A percentile compares a stretch with the other conserved stretches of the same genome.
These are phyloP conservation scores for Chlorella sorokiniana DNA, from an alignment of 139 green algal genomes.

Conservation along the genomic window DNA sequence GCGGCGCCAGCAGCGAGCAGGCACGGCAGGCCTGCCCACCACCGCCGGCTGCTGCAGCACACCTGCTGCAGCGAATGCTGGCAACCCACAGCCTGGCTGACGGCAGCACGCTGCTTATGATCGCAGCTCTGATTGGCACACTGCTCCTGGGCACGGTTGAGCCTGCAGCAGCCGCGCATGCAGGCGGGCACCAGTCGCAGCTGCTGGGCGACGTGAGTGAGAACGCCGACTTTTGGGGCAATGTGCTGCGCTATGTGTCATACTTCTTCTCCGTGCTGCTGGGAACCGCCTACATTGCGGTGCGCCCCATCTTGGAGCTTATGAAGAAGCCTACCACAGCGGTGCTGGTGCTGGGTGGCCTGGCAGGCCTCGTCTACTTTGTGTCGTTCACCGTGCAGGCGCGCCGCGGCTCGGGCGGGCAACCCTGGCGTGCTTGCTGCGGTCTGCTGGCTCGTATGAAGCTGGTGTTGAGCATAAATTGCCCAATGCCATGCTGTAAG, in stretches of 20 bases:
- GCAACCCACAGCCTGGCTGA: constrained; percentile 5
- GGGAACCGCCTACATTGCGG: constrained; percentile 84
- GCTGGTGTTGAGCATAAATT: no score
- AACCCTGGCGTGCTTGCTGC: no score
- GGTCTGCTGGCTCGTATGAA: no score
- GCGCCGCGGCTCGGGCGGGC: neutral
- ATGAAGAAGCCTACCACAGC: constrained; percentile 74
- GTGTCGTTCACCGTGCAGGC: constrained; percentile 59
- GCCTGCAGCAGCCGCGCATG: constrained; percentile 8
- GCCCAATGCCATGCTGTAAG: no score
- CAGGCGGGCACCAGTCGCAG: neutral
- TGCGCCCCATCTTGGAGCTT: constrained; percentile 72
- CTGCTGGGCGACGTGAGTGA: constrained; percentile 56
- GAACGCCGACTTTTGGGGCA: constrained; percentile 77
- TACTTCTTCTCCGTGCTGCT: constrained; percentile 92
- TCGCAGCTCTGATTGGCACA: constrained; percentile 1
- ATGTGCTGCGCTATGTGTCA: constrained; percentile 78
- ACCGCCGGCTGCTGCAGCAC: neutral
- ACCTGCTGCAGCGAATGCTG: constrained; percentile 26
- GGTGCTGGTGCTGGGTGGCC: constrained; percentile 53
- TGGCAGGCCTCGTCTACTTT: constrained; percentile 47
- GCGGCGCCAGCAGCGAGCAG: neutral
- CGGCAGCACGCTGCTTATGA: constrained; percentile 16
- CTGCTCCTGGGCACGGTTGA: constrained; percentile 28
- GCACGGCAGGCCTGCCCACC: neutral